Evolutionary conservation across 352 stramenopile species (phyloP), one percentile per base, ranked within the genome.

Genomic region (Globisporangium megalacanthum): DNA sequence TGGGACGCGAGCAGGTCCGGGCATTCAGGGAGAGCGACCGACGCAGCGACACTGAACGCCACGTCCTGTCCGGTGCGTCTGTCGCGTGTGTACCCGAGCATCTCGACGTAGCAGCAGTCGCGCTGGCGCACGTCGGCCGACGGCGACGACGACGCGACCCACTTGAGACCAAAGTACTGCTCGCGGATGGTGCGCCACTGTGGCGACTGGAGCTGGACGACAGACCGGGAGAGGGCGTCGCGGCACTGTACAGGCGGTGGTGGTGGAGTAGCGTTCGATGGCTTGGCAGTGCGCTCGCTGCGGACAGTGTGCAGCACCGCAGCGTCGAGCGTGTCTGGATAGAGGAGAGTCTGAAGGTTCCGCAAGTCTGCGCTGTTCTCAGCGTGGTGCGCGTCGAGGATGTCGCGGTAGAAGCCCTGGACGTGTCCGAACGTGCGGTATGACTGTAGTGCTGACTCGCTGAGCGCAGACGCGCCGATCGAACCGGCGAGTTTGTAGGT

Each of bases 141-240:
- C 39, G 64, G 58, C 45, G 70, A 63, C 22, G 72, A 58, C 36
- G 73, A 64, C 25, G 52, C 66, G 13, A 80, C 44, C 75, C 75
- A 84, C 35, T 80, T 84, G 61, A 80, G 69, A 5, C 75, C 72
- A 22, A 82, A 59, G 46, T 79, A 84, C 36, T 69, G 72, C 57
- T 78, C 72, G 41, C 56, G 53, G 6, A 45, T 68, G 55, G 8
- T 50, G 63, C 6, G 61, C 59, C 46, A 44, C 39, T 61, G 17
- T 56, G 63, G 19, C 46, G 49, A 25, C 33, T 50, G 47, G 17
- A 33, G 55, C 10, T 14, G 9, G 1, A 33, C 45, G 33, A n/a
- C 15, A 17, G 47, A 25, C 9, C n/a, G 47, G 4, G 10, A 14
- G 15, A 10, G 25, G 4, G 7, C 33, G 45, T 9, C 11, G 49